These are phyloP conservation scores for Saccharomyces uvarum DNA, from an alignment of 1,139 yeast genomes.

Conservation along the genomic window DNA sequence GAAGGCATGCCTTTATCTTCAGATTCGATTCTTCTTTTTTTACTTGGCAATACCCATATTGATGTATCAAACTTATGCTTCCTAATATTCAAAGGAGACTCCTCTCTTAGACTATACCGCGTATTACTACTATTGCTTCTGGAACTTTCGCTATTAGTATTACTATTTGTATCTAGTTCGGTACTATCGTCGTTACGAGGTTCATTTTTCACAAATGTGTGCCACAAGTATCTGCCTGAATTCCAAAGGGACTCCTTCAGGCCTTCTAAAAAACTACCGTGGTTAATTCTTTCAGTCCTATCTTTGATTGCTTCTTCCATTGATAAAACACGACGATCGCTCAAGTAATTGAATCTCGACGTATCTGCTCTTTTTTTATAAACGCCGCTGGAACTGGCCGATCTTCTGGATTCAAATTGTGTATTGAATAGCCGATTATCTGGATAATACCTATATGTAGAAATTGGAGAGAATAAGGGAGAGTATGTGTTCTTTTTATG, in stretches of 20 bases:
- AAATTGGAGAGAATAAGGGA: slow-evolving; percentile 9
- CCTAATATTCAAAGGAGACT: background rate
- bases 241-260: background rate
- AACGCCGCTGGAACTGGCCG: background rate
- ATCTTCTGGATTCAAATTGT: background rate
- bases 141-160: background rate
- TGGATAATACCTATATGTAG: slow-evolving; percentile 7
- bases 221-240: background rate
- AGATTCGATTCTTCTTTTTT: background rate
- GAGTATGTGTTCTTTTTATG: slow-evolving; percentile 8
- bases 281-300: background rate
- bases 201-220: background rate
- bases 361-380: background rate
- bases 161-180: background rate
- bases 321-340: background rate
- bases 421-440: background rate
- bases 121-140: background rate
- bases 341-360: background rate
- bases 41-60: background rate
- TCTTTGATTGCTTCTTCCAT: background rate
- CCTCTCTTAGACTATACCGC: background rate
- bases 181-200: background rate
- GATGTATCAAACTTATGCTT: background rate
- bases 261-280: background rate
- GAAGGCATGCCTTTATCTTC: background rate